Percentiles rank a stretch among this genome's conserved stretches.
Conservation (phyloP, 2,329 filamentous ascomycete species). For the Tolypocladium ophioglossoides region DNA sequence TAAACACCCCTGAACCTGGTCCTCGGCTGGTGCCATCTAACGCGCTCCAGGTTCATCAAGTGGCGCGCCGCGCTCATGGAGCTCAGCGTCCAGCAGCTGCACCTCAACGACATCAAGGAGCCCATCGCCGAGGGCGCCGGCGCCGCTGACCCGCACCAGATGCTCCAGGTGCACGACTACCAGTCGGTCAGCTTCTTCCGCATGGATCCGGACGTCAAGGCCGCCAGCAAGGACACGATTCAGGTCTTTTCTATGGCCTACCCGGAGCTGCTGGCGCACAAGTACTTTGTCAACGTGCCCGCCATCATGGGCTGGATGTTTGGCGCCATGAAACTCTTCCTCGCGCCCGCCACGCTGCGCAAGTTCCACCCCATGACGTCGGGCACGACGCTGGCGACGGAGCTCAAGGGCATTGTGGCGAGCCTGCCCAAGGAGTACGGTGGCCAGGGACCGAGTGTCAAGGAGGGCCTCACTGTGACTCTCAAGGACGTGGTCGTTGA, state of each 20-base stretch:
- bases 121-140: conserved; percentile 62
- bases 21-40: neutral
- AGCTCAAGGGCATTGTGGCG: conserved; percentile 47
- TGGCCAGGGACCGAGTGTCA: conserved; percentile 48
- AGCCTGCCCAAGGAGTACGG: conserved; percentile 70
- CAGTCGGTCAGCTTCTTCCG: conserved; percentile 77
- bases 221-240: conserved; percentile 71
- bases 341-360: conserved; percentile 62
- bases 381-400: conserved; percentile 55
- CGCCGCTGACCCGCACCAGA: conserved; percentile 75
- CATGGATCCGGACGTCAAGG: conserved; percentile 65
- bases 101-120: conserved; percentile 56
- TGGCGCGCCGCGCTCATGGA: conserved; percentile 93
- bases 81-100: conserved; percentile 64
- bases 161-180: conserved; percentile 92
- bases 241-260: conserved; percentile 72
- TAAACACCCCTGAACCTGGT: conserved; percentile 30
- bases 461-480: conserved; percentile 22
- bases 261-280: conserved; percentile 72
- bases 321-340: conserved; percentile 62
- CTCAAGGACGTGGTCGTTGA: conserved; percentile 10
- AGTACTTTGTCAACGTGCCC: conserved; percentile 95
- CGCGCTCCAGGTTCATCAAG: conserved; percentile 58
- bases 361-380: conserved; percentile 73
- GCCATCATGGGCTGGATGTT: conserved; percentile 85